These are phyloP conservation scores for Bretschneidera sinensis DNA, from an alignment of 345 rosid species.

Conservation along the genomic window DNA sequence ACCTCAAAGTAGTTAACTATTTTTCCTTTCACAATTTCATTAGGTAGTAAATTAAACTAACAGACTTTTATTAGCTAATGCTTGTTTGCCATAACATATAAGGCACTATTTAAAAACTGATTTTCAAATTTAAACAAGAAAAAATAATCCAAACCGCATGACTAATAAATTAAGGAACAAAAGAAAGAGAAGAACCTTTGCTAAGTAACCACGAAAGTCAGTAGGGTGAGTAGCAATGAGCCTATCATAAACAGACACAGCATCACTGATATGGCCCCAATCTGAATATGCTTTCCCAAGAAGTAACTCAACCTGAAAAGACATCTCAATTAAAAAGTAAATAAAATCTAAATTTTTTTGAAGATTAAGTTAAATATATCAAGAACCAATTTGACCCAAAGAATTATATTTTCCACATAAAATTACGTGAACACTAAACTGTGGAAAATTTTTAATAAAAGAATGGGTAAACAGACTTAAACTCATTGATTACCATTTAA, in stretches of 20 bases:
- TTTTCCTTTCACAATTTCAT: too few relatives aligned
- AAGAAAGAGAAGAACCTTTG: constrained; percentile 51
- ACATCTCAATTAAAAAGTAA: neutral
- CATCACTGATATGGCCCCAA: constrained; percentile 90
- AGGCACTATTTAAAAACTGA: too few relatives aligned
- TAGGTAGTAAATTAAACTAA: too few relatives aligned
- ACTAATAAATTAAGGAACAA: neutral
- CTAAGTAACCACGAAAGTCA: constrained; percentile 91
- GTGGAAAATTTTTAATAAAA: neutral
- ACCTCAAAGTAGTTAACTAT: too few relatives aligned
- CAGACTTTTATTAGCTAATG: too few relatives aligned
- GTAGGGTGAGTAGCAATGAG: constrained; percentile 72
- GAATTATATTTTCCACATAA: neutral
- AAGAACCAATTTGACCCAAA: neutral
- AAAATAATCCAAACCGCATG: neutral
- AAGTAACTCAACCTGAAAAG: constrained; percentile 71
- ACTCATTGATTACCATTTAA: neutral
- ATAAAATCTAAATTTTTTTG: neutral
- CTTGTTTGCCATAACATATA: too few relatives aligned
- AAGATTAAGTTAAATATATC: neutral
- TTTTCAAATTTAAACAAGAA: neutral
- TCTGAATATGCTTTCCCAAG: constrained; percentile 96
- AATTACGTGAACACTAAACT: neutral
- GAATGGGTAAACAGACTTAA: neutral
- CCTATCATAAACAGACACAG: constrained; percentile 75